phyloP scores from a whole-genome alignment of 2,329 filamentous ascomycete genomes.

The Aureobasidium sp. region DNA sequence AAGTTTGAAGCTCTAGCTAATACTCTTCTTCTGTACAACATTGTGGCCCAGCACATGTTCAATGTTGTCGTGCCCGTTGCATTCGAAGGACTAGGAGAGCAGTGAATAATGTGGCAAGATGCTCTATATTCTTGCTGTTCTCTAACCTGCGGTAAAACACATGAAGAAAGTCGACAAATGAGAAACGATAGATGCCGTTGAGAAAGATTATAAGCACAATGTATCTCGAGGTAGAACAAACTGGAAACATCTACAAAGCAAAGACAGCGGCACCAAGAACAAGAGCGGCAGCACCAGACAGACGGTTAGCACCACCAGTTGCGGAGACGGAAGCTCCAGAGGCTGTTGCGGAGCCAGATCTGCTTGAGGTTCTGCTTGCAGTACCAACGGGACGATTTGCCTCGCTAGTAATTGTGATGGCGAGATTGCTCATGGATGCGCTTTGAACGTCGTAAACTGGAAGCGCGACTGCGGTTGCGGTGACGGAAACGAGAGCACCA shows the following conservation, averaged over 20 bases:
- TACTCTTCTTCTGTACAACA: background rate
- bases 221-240: background rate
- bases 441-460: constrained; percentile 52
- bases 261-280: constrained; percentile 14
- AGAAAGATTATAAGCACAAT: background rate
- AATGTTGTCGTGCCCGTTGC: too few species aligned
- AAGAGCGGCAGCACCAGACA: constrained; percentile 10
- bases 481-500: constrained; percentile 52
- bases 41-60: too few species aligned
- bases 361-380: constrained; percentile 19
- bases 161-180: background rate
- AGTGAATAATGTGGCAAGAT: background rate
- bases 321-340: constrained; percentile 8
- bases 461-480: constrained; percentile 48
- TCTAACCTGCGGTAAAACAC: background rate
- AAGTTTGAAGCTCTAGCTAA: background rate
- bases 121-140: background rate
- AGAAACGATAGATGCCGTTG: background rate
- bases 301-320: constrained; percentile 15
- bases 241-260: constrained; percentile 2
- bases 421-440: constrained; percentile 54
- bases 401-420: constrained; percentile 48
- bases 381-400: constrained; percentile 49
- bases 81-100: too few species aligned
- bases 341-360: background rate